A percentile compares a stretch with the other conserved stretches of the same genome.
These are phyloP conservation scores for Globisporangium viniferum DNA, from an alignment of 352 stramenopile genomes.

Conservation along the genomic window DNA sequence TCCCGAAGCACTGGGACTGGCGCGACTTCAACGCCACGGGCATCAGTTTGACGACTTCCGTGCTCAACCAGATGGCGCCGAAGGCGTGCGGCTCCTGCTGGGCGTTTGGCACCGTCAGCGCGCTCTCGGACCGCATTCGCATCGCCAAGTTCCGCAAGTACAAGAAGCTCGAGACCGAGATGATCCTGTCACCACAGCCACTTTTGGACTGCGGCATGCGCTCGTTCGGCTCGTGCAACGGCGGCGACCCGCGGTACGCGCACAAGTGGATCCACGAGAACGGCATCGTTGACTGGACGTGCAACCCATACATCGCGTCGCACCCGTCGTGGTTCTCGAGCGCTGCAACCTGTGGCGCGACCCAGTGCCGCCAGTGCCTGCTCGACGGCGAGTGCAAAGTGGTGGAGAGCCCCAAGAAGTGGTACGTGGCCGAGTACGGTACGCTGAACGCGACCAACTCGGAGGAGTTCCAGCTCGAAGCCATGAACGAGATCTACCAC, in stretches of 20 bases:
- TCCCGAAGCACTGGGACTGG: conserved; percentile 75
- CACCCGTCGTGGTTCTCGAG: conserved; percentile 73
- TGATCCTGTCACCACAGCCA: conserved; percentile 65
- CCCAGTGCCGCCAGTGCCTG: conserved; percentile 65
- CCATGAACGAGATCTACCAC: conserved; percentile 96
- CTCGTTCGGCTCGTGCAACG: conserved; percentile 72
- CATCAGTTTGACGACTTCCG: conserved; percentile 67
- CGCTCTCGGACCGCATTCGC: conserved; percentile 75
- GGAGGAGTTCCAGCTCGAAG: conserved; percentile 65
- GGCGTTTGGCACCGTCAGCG: conserved; percentile 68
- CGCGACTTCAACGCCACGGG: conserved; percentile 75
- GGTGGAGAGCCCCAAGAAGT: conserved; percentile 55
- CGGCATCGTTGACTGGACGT: conserved; percentile 78
- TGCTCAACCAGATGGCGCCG: conserved; percentile 80
- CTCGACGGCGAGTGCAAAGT: conserved; percentile 61
- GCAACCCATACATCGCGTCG: conserved; percentile 78
- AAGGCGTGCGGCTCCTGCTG: conserved; percentile 76
- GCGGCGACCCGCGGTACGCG: conserved; percentile 75
- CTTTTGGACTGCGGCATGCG: conserved; percentile 79
- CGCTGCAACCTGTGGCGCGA: conserved; percentile 45
- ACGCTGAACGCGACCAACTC: conserved; percentile 71
- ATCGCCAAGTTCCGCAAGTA: conserved; percentile 67
- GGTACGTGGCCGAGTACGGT: conserved; percentile 68
- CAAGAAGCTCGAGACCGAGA: conserved; percentile 46
- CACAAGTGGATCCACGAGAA: conserved; percentile 86